These are phyloP conservation scores for Ogataea polymorpha DNA, from an alignment of 805 yeast species.

Conservation along the genomic window DNA sequence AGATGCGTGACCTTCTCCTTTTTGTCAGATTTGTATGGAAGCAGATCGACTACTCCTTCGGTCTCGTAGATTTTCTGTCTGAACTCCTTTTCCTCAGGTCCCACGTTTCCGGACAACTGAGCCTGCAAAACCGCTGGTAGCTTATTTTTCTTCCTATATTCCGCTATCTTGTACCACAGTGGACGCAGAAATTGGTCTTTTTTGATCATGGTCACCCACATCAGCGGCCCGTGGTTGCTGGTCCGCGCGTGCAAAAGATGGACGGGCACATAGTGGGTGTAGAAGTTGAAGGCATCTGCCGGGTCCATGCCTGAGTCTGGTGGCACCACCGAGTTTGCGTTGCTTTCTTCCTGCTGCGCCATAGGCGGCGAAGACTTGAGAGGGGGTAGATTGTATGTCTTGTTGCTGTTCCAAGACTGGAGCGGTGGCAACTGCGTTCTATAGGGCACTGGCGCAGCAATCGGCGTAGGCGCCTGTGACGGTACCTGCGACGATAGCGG, in stretches of 20 bases:
- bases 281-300: constrained; percentile 40
- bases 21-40: constrained; percentile 24
- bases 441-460: constrained; percentile 8
- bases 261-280: constrained; percentile 42
- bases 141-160: constrained; percentile 21
- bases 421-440: constrained; percentile 23
- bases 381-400: constrained; percentile 8
- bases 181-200: constrained; percentile 42
- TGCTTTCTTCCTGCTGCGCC: background rate
- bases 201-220: constrained; percentile 46
- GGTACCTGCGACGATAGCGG: constrained; percentile 2
- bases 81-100: constrained; percentile 24
- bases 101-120: background rate
- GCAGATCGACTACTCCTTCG: constrained; percentile 39
- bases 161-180: constrained; percentile 32
- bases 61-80: constrained; percentile 33
- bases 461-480: constrained; percentile 8
- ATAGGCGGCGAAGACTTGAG: background rate
- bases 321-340: background rate
- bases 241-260: constrained; percentile 39
- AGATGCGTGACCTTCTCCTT: constrained; percentile 4
- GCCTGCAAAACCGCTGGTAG: constrained; percentile 2
- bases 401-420: constrained; percentile 12
- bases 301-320: constrained; percentile 21
- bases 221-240: constrained; percentile 49